Evolutionary conservation across 2,329 filamentous ascomycete species (phyloP).

Genomic region (Hypoxylon sp.): DNA sequence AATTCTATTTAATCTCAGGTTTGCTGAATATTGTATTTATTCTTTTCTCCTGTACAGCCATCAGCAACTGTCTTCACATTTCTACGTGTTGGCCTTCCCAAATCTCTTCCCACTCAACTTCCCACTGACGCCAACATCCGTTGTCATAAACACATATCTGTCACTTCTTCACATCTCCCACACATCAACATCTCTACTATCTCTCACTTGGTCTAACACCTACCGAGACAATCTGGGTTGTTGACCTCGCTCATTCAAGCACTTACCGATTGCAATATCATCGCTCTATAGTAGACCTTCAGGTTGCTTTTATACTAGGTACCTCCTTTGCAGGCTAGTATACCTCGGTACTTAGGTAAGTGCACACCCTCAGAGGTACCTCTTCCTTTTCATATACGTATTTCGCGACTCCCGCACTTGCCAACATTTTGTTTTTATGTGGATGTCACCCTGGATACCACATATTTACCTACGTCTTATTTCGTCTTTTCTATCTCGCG

Average conservation of each 20-base stretch:
- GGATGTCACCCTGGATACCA: slow-evolving; percentile 4
- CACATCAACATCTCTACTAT: not conserved
- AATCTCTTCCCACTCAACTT: not conserved
- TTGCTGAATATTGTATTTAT: not conserved
- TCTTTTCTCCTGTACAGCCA: not conserved
- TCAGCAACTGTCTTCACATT: not conserved
- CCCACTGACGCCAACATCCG: not conserved
- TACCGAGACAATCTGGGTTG: not conserved
- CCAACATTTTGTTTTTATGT: not conserved
- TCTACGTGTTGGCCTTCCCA: not conserved
- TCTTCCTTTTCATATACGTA: not conserved
- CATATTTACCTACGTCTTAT: slow-evolving; percentile 1
- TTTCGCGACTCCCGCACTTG: not conserved
- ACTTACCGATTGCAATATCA: not conserved
- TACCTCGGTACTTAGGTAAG: not conserved
- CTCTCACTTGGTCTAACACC: not conserved
- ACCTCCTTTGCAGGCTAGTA: not conserved
- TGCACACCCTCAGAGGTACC: not conserved
- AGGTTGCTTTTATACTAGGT: not conserved
- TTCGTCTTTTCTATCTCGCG: slow-evolving; percentile 9
- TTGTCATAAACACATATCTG: not conserved
- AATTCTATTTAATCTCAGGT: slow-evolving; percentile 11
- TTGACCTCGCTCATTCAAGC: not conserved
- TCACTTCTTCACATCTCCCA: not conserved
- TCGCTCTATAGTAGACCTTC: not conserved